phyloP scores from a whole-genome alignment of 352 stramenopile genomes.

The Globisporangium iwayamae region DNA sequence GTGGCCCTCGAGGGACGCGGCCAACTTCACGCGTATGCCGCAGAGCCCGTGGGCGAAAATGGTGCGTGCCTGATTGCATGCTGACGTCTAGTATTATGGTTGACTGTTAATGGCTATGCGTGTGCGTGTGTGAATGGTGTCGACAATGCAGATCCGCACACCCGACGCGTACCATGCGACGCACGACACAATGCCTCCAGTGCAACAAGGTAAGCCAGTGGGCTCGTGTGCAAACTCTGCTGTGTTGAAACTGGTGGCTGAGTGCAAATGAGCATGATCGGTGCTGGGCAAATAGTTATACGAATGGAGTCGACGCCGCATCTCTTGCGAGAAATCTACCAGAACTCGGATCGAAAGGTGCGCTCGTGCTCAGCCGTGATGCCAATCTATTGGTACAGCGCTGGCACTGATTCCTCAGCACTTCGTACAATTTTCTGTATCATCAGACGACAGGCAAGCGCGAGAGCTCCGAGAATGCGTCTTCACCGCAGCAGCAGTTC shows the following conservation, averaged over 20 bases:
- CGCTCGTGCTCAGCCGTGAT: neutral
- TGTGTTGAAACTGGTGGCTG: neutral
- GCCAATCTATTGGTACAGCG: too few species aligned
- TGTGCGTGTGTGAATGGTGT: neutral
- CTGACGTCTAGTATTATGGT: neutral
- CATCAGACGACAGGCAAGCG: conserved; percentile 27
- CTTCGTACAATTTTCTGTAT: neutral
- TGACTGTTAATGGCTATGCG: neutral
- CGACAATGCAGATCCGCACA: conserved; percentile 41
- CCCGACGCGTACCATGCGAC: conserved; percentile 62
- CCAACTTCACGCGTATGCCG: conserved; percentile 33
- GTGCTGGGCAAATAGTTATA: conserved; percentile 40
- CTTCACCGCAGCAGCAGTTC: neutral
- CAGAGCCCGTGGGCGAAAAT: conserved; percentile 35
- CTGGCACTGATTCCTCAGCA: conserved; percentile 11
- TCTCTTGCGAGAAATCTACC: conserved; percentile 44
- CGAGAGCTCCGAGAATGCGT: conserved; percentile 16
- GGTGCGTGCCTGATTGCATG: conserved; percentile 17
- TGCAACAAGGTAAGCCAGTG: conserved; percentile 39
- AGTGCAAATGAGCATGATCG: neutral
- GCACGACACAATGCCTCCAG: conserved; percentile 60
- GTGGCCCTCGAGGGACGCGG: conserved; percentile 39
- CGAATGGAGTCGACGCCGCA: conserved; percentile 33
- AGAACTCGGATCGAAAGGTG: conserved; percentile 62
- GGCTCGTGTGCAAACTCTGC: too few species aligned